Conservation (phyloP, 345 rosid species). For the Citrus glauca region DNA sequence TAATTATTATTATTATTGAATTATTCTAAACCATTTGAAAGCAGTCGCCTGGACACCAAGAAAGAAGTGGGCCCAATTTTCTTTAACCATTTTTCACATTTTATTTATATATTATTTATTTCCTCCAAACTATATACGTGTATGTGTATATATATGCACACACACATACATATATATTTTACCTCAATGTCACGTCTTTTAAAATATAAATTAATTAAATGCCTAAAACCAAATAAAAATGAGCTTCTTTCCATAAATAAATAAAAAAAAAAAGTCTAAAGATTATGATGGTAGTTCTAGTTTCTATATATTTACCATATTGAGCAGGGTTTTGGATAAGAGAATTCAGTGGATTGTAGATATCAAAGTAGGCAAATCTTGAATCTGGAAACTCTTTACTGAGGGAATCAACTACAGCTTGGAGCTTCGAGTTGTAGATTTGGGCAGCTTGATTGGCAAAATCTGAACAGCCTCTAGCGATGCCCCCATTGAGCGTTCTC, state of each 20-base stretch:
- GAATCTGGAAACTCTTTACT: constrained; percentile 18
- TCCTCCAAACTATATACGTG: no score
- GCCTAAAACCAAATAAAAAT: no score
- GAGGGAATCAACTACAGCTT: constrained; percentile 26
- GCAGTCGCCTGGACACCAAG: no score
- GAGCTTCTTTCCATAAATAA: no score
- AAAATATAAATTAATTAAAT: no score
- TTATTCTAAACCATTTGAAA: not conserved
- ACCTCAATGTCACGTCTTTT: no score
- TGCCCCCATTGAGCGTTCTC: constrained; percentile 62
- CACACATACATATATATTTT: no score
- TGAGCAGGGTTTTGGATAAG: constrained; percentile 42
- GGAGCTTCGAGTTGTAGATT: constrained; percentile 56
- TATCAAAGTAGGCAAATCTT: constrained; percentile 38
- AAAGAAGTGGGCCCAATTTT: no score
- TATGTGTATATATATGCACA: no score
- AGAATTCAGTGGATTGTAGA: constrained; percentile 27
- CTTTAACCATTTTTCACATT: not conserved
- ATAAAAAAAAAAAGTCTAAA: not conserved
- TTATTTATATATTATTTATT: no score
- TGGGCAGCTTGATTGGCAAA: constrained; percentile 42
- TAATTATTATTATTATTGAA: no score
- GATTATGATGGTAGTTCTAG: not conserved
- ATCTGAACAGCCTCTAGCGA: constrained; percentile 39
- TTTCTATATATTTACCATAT: constrained; percentile 65